A percentile compares a stretch with the other conserved stretches of the same genome.
These are phyloP conservation scores for Hymenochaete sp. DNA, from an alignment of 1,284 basidiomycete genomes.

Conservation along the genomic window DNA sequence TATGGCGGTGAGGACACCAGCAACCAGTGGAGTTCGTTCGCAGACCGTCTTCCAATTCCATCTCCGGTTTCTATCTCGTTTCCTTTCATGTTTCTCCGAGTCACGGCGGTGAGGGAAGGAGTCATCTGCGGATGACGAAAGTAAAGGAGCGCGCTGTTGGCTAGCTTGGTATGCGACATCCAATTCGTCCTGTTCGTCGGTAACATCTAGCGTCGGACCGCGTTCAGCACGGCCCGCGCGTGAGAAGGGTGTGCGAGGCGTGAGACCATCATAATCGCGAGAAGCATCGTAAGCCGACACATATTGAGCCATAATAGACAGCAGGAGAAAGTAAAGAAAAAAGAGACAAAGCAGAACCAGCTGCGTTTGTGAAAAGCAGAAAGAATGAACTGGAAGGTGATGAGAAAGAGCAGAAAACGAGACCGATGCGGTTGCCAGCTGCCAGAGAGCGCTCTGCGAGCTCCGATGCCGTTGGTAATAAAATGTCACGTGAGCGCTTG, in stretches of 20 bases:
- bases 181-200: constrained; percentile 29
- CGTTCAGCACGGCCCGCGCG: constrained; percentile 51
- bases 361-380: too few species aligned
- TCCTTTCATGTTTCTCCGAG: constrained; percentile 6
- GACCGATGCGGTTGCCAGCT: not conserved
- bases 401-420: constrained; percentile 1
- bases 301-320: not conserved
- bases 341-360: constrained; percentile 8
- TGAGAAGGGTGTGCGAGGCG: constrained; percentile 56
- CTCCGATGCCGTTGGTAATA: not conserved
- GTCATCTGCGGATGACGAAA: constrained; percentile 37
- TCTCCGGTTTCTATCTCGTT: constrained; percentile 1
- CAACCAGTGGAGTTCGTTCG: constrained; percentile 30
- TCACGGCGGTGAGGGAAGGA: constrained; percentile 27
- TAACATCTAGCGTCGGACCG: constrained; percentile 39
- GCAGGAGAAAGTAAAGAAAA: constrained; percentile 1
- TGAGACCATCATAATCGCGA: constrained; percentile 38
- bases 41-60: constrained; percentile 1
- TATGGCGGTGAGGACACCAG: constrained; percentile 39
- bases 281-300: constrained; percentile 1
- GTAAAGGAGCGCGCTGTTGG: constrained; percentile 43
- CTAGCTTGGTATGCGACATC: constrained; percentile 23
- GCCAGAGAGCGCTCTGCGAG: too few species aligned
- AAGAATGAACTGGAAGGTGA: not conserved
- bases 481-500: not conserved